These are phyloP conservation scores for Stephania japonica DNA, from an alignment of 164 flowering plant species.

Conservation along the genomic window DNA sequence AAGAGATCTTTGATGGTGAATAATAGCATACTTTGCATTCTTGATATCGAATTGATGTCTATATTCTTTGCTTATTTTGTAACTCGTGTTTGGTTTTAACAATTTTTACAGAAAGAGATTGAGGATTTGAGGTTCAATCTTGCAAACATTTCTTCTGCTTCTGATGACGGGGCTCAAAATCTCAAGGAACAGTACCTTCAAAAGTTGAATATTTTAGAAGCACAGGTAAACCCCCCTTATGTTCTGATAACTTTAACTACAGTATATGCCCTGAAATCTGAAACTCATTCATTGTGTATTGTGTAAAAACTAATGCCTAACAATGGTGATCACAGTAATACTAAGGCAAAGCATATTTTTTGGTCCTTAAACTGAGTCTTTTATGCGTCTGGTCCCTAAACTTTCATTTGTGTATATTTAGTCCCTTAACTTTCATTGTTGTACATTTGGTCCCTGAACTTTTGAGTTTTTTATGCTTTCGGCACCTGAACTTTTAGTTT, in stretches of 20 bases:
- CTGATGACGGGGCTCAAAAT: slow-evolving; percentile 86
- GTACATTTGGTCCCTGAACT: too few relatives aligned
- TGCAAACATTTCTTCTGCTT: slow-evolving; percentile 56
- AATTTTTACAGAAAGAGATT: slow-evolving; percentile 71
- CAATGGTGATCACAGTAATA: too few relatives aligned
- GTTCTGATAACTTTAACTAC: neutral
- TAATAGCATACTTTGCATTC: slow-evolving; percentile 2
- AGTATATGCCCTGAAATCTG: neutral
- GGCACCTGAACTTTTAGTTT: too few relatives aligned
- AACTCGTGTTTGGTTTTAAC: neutral
- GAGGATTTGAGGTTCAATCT: slow-evolving; percentile 64
- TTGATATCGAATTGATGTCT: neutral
- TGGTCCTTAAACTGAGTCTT: too few relatives aligned
- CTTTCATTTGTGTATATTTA: too few relatives aligned
- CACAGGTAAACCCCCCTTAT: slow-evolving; percentile 55
- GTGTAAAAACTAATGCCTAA: too few relatives aligned
- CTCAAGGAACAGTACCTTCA: slow-evolving; percentile 89
- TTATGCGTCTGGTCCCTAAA: too few relatives aligned
- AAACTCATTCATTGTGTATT: slow-evolving; percentile 9
- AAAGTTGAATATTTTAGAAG: slow-evolving; percentile 73
- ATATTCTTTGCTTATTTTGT: neutral
- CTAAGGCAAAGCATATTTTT: too few relatives aligned
- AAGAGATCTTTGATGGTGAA: slow-evolving; percentile 65
- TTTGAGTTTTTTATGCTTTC: too few relatives aligned
- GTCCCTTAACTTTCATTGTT: too few relatives aligned